Evolutionary conservation across 1,139 yeast genomes (phyloP).

Genomic region (Citeromyces hawaiiensis): DNA sequence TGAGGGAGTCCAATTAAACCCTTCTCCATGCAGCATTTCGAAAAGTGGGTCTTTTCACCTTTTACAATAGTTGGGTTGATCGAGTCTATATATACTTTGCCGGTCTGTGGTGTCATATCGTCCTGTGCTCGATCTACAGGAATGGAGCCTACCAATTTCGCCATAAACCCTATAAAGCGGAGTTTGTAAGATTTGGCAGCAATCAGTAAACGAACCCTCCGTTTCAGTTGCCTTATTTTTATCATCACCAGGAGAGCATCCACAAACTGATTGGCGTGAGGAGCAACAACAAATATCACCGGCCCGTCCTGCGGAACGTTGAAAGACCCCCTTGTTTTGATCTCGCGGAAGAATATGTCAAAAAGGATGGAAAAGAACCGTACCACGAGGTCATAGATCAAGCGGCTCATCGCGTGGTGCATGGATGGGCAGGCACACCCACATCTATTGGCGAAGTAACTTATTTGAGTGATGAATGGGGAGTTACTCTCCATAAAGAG

Average conservation of each 20-base stretch:
- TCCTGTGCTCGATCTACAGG: constrained; percentile 73
- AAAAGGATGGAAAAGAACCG: constrained; percentile 19
- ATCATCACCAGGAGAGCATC: constrained; percentile 56
- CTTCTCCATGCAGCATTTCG: constrained; percentile 28
- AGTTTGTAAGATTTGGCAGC: constrained; percentile 51
- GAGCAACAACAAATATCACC: constrained; percentile 65
- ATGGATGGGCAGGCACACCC: too few relatives aligned
- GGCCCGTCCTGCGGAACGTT: constrained; percentile 55
- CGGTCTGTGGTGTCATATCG: constrained; percentile 29
- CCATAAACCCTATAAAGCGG: constrained; percentile 38
- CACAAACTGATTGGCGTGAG: constrained; percentile 72
- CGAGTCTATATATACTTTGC: constrained; percentile 29
- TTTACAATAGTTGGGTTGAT: constrained; percentile 20
- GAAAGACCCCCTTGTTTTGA: constrained; percentile 55
- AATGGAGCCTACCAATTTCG: constrained; percentile 46
- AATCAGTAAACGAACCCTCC: constrained; percentile 40
- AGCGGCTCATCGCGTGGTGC: not conserved
- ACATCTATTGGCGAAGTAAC: too few relatives aligned
- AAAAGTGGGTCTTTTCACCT: constrained; percentile 37
- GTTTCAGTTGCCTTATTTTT: constrained; percentile 25
- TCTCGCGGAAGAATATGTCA: constrained; percentile 51
- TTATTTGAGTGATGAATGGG: too few relatives aligned
- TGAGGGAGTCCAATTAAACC: constrained; percentile 53
- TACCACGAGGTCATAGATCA: constrained; percentile 18
- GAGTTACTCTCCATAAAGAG: too few relatives aligned